These are phyloP conservation scores for Mycena capillaripes DNA, from an alignment of 768 basidiomycete genomes.

Conservation along the genomic window DNA sequence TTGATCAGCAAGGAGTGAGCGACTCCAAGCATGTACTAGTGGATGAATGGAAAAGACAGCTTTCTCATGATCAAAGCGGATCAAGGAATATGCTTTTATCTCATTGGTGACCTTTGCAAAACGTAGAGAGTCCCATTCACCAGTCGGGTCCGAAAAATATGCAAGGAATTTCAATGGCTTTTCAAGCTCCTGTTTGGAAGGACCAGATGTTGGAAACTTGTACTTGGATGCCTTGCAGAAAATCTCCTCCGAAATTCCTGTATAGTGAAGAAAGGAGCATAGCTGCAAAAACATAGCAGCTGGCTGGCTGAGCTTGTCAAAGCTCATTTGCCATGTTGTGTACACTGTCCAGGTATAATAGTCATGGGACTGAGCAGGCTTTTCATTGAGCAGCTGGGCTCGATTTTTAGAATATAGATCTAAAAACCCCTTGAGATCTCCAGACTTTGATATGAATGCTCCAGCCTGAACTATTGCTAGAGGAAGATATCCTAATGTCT, in stretches of 20 bases:
- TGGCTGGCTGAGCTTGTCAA: not conserved
- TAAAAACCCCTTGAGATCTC: not conserved
- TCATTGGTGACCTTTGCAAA: no score
- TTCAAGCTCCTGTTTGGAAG: not conserved
- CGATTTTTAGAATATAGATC: not conserved
- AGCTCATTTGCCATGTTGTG: conserved; percentile 29
- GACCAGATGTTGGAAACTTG: not conserved
- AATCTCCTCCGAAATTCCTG: conserved; percentile 9
- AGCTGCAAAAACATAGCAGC: conserved; percentile 12
- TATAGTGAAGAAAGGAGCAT: conserved; percentile 6
- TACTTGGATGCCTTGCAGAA: not conserved
- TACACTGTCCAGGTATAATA: no score
- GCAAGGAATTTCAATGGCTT: no score
- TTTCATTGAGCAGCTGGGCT: not conserved
- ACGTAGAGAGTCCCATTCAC: no score
- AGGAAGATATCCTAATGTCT: not conserved
- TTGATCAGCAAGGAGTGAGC: not conserved
- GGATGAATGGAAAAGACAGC: conserved; percentile 8
- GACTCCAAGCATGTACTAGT: not conserved
- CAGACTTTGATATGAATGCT: conserved; percentile 9
- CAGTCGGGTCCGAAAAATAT: no score
- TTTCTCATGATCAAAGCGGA: no score
- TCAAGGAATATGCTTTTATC: no score
- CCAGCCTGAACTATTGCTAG: conserved; percentile 10
- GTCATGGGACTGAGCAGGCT: no score